Evolutionary conservation across 2,329 filamentous ascomycete species (phyloP).

Genomic region (Venturia pyrina): DNA sequence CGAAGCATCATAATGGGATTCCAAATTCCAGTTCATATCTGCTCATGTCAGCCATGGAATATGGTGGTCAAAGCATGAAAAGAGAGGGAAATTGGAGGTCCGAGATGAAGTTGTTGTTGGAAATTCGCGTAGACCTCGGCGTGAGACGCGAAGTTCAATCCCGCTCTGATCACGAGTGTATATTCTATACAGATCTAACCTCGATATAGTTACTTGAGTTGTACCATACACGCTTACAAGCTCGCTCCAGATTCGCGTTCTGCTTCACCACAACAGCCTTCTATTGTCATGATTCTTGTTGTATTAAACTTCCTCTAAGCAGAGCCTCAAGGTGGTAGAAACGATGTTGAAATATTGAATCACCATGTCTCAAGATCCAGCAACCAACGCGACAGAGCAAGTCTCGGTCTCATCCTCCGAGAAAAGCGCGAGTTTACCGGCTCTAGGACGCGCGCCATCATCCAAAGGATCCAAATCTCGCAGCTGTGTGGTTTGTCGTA

Average conservation of each 20-base stretch:
- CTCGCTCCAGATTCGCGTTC: not conserved
- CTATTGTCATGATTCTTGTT: not conserved
- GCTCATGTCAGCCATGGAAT: too few species aligned
- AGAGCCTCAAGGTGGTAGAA: not conserved
- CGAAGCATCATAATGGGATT: too few species aligned
- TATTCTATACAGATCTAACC: not conserved
- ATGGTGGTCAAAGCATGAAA: too few species aligned
- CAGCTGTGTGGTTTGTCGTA: constrained; percentile 35
- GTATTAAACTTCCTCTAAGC: not conserved
- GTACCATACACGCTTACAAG: not conserved
- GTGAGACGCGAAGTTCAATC: not conserved
- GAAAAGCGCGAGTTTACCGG: constrained; percentile 12
- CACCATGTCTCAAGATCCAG: constrained; percentile 4
- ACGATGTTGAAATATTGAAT: not conserved
- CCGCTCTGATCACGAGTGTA: not conserved
- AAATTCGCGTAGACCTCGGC: not conserved
- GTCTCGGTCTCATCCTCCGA: constrained; percentile 13
- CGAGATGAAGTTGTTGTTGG: not conserved
- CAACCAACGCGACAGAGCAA: constrained; percentile 1
- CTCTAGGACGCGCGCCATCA: constrained; percentile 8
- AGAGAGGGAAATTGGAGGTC: not conserved
- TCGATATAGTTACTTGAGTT: not conserved
- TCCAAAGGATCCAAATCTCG: constrained; percentile 2
- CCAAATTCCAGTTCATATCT: too few species aligned
- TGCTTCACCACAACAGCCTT: not conserved